Conservation (phyloP, 352 stramenopile genomes). For the Halophytophthora batemanensis region DNA sequence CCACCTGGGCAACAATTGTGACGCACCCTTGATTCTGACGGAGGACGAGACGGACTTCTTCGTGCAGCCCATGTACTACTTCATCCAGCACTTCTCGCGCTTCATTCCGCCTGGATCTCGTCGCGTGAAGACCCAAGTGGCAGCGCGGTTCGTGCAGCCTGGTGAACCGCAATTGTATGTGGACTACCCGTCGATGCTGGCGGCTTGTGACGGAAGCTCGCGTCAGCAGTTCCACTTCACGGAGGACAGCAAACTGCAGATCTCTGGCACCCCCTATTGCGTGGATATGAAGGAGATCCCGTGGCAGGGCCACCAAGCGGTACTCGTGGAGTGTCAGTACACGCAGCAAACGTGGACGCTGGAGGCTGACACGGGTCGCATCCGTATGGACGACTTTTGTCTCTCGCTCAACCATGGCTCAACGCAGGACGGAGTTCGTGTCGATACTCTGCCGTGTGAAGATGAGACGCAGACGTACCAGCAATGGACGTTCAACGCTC, state of each 20-base stretch:
- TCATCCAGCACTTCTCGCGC: constrained; percentile 89
- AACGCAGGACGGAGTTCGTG: constrained; percentile 39
- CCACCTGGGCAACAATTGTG: constrained; percentile 67
- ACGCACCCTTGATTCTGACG: constrained; percentile 77
- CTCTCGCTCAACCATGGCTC: constrained; percentile 70
- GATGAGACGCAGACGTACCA: constrained; percentile 34
- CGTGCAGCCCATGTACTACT: constrained; percentile 90
- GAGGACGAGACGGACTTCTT: constrained; percentile 62
- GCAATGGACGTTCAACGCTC: constrained; percentile 51
- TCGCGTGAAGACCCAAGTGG: constrained; percentile 58
- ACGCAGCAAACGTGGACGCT: constrained; percentile 70
- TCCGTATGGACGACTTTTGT: constrained; percentile 63
- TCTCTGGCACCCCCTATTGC: constrained; percentile 58
- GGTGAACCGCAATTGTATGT: constrained; percentile 62
- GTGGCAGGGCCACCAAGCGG: constrained; percentile 54
- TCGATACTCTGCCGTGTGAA: constrained; percentile 56
- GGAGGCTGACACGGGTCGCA: constrained; percentile 32
- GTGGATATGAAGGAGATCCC: constrained; percentile 47
- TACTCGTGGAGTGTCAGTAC: constrained; percentile 68
- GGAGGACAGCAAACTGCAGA: constrained; percentile 66
- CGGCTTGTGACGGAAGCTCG: constrained; percentile 63
- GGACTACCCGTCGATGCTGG: constrained; percentile 56
- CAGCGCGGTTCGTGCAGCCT: constrained; percentile 42
- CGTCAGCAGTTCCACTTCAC: constrained; percentile 59
- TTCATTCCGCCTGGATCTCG: constrained; percentile 76